Evolutionary conservation across 2,329 filamentous ascomycete species (phyloP).

Genomic region (Sarocladium oryzae): DNA sequence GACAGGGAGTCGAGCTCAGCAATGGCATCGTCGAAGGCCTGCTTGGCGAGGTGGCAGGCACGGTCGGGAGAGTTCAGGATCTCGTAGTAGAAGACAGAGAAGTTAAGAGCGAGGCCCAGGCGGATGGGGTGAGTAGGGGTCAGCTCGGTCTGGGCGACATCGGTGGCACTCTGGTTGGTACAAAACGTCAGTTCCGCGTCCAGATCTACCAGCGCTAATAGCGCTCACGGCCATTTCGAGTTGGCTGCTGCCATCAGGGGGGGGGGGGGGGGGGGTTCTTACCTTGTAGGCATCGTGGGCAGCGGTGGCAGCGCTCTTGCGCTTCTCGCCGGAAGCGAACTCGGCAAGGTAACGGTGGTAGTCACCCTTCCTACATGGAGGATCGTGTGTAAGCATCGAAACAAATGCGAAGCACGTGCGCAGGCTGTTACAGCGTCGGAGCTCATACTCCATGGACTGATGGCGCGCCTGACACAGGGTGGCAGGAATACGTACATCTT

Average conservation of each 20-base stretch:
- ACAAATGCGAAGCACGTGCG: not conserved
- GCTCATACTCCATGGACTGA: too few species aligned
- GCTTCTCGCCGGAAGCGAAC: conserved; percentile 88
- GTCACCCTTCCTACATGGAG: conserved; percentile 73
- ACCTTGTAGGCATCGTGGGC: conserved; percentile 98
- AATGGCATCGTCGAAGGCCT: conserved; percentile 97
- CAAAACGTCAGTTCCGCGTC: conserved; percentile 13
- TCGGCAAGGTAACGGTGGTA: conserved; percentile 95
- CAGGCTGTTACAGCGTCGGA: conserved; percentile 10
- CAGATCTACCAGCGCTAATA: too few species aligned
- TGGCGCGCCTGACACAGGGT: not conserved
- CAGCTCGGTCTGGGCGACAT: conserved; percentile 95
- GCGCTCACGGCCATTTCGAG: too few species aligned
- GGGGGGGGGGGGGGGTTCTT: too few species aligned
- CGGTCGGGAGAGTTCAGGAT: conserved; percentile 97
- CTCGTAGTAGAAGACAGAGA: conserved; percentile 99
- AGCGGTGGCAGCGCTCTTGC: conserved; percentile 78
- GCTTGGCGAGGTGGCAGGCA: conserved; percentile 97
- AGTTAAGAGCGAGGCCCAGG: conserved; percentile 95
- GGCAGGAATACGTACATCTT: conserved; percentile 72
- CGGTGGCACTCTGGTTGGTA: conserved; percentile 73
- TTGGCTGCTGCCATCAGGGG: too few species aligned
- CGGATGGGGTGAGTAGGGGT: conserved; percentile 97
- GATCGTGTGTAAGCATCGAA: conserved; percentile 13
- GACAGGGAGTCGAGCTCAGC: conserved; percentile 96